Conservation (phyloP, 768 basidiomycete genomes). For the Russula olivacea region DNA sequence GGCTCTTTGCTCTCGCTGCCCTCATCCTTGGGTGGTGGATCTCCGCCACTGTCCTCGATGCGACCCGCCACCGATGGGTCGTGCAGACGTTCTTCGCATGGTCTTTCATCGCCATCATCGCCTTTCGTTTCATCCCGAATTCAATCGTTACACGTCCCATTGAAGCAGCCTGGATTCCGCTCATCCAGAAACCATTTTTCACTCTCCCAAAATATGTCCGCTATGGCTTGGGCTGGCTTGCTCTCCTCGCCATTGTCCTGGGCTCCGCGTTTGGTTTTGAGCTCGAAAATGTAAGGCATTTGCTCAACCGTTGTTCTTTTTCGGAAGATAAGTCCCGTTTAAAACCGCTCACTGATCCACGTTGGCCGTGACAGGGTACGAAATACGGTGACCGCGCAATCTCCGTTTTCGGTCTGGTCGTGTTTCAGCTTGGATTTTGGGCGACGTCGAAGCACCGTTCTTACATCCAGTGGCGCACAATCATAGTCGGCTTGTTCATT, state of each 20-base stretch:
- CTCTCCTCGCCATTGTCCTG: constrained; percentile 69
- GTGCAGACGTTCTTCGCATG: constrained; percentile 79
- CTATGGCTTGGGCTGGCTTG: constrained; percentile 66
- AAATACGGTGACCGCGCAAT: constrained; percentile 77
- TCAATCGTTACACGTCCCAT: constrained; percentile 67
- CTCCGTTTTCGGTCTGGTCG: constrained; percentile 68
- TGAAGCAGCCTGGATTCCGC: constrained; percentile 59
- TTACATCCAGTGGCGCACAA: constrained; percentile 77
- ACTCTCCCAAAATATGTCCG: constrained; percentile 46
- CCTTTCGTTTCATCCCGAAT: constrained; percentile 80
- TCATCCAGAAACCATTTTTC: constrained; percentile 64
- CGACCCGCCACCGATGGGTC: constrained; percentile 76
- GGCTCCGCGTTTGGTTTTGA: constrained; percentile 84
- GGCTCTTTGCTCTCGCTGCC: constrained; percentile 48
- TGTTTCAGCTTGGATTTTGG: constrained; percentile 78
- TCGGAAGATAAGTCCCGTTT: too few relatives aligned
- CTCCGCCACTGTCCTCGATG: constrained; percentile 58
- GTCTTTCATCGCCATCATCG: constrained; percentile 73
- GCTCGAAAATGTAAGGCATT: constrained; percentile 43
- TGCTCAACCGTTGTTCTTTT: too few relatives aligned
- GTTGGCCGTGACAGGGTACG: constrained; percentile 40
- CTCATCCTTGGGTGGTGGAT: constrained; percentile 86
- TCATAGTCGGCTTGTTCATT: constrained; percentile 77
- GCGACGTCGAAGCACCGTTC: constrained; percentile 55
- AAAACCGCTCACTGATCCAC: constrained; percentile 10